These are phyloP conservation scores for Furcasterigmium sp. DNA, from an alignment of 2,329 filamentous ascomycete species.

Conservation along the genomic window DNA sequence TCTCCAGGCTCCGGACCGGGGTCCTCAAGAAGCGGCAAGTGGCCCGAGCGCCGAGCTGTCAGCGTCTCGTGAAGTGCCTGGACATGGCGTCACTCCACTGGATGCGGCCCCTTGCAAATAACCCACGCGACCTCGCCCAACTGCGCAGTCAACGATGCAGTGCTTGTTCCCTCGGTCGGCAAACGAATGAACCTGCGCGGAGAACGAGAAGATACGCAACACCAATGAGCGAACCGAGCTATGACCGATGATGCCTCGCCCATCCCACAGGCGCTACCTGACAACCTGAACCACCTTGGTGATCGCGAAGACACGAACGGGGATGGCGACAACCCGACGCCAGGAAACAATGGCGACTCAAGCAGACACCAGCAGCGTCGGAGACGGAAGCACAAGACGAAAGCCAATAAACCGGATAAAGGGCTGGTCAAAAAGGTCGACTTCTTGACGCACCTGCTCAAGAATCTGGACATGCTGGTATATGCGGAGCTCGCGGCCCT, in stretches of 20 bases:
- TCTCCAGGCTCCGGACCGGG: background rate
- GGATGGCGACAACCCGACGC: slow-evolving; percentile 1
- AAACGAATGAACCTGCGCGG: background rate
- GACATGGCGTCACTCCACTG: slow-evolving; percentile 2
- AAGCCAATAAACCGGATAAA: slow-evolving; percentile 29
- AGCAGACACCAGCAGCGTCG: slow-evolving; percentile 14
- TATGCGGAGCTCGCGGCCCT: slow-evolving; percentile 60
- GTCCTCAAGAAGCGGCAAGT: background rate
- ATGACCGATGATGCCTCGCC: slow-evolving; percentile 48
- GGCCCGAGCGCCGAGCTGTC: background rate
- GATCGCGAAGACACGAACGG: slow-evolving; percentile 2
- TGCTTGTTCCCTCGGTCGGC: too few species aligned
- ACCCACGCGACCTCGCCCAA: too few species aligned
- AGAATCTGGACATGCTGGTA: slow-evolving; percentile 56
- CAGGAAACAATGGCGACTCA: slow-evolving; percentile 1
- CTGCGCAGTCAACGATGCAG: too few species aligned
- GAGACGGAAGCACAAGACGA: slow-evolving; percentile 27
- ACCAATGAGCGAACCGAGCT: slow-evolving; percentile 28
- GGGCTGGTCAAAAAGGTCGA: slow-evolving; percentile 52
- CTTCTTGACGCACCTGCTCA: slow-evolving; percentile 56
- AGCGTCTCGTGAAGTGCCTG: too few species aligned
- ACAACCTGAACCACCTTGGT: slow-evolving; percentile 15
- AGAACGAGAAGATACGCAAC: background rate
- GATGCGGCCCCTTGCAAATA: too few species aligned
- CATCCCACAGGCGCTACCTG: slow-evolving; percentile 28